Percentiles rank a stretch among this genome's conserved stretches.
Evolutionary conservation across 1,284 basidiomycete species (phyloP).

Genomic region (Ganoderma lucidum): DNA sequence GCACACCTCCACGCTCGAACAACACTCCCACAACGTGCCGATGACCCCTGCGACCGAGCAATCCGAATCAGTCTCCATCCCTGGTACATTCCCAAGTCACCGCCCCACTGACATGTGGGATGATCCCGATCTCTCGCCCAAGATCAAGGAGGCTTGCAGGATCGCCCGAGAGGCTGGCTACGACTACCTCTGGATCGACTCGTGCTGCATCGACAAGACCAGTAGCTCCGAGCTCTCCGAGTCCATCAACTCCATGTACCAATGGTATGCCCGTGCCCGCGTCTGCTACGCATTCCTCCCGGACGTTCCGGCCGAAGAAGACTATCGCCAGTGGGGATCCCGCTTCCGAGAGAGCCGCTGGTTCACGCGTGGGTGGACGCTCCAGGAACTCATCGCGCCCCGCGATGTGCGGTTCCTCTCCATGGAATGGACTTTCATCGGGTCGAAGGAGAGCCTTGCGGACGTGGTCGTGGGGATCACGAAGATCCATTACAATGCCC

Average conservation of each 20-base stretch:
- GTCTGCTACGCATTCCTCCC: neutral
- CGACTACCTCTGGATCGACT: neutral
- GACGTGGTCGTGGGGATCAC: neutral
- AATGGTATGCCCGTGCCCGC: neutral
- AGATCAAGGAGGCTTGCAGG: neutral
- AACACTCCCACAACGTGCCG: no score
- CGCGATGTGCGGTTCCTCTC: neutral
- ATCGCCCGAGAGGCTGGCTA: neutral
- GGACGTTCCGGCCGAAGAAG: neutral
- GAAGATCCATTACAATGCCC: neutral
- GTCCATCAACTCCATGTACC: neutral
- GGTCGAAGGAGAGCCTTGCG: neutral
- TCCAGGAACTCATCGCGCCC: slow-evolving; percentile 8
- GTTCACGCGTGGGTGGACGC: neutral
- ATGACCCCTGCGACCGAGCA: no score
- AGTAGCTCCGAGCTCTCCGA: neutral
- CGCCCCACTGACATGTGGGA: neutral
- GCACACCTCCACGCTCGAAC: no score
- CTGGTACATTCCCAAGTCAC: no score
- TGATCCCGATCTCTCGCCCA: neutral
- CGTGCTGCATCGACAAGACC: slow-evolving; percentile 1
- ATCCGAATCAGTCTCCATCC: no score
- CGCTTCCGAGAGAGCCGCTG: neutral
- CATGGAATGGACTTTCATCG: neutral
- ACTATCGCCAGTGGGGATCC: neutral